Evolutionary conservation across 1,139 yeast genomes (phyloP), one percentile per base, ranked within the genome.

Genomic region (Pichia cactophila): DNA sequence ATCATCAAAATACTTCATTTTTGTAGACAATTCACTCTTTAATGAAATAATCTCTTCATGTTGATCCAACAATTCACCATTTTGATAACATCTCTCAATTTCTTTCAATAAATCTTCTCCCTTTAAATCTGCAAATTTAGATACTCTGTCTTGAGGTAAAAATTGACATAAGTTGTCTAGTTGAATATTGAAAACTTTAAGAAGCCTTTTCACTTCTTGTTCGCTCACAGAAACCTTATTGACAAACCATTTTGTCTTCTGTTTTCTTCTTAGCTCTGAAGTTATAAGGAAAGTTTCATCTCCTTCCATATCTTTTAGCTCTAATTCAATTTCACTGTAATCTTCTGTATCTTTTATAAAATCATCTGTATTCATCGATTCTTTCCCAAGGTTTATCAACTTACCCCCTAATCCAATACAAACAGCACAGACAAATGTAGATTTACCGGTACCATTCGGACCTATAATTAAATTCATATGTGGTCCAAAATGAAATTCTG

Each of bases 391-490:
- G 43, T 83, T 71, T 36, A 82, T 87, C 7, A 90, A 78, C 53
- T 77, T 80, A 2, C 97, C 97, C 1, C 85, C 94, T 16, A 94
- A 70, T 0, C 97, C 97, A 40, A 94, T 71, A 64, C 96, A 92
- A 1, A 92, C 80, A 0, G 97, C 97, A 52, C 97, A 88, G 7
- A 92, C 96, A 58, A 92, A 78, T 0, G 98, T 88, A 45, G 94
- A 83, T 63, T 94, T 94, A 7, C 99, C 99, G 0, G 96, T 81
- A 39, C 99, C 99, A 63, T 94, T 94, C 7, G 98, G 97, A 0
- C 97, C 98, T 49, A 92, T 86, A 51, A 94, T 86, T 87, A 94
- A 81, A 64, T 94, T 94, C 62, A 94, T 72, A 3, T 83, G 75
- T 0, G 97, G 97, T 0, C 95, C 86, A 47, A 90, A 74, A 42